These are phyloP conservation scores for Fusarium sp. DNA, from an alignment of 2,329 filamentous ascomycete genomes.

Conservation along the genomic window DNA sequence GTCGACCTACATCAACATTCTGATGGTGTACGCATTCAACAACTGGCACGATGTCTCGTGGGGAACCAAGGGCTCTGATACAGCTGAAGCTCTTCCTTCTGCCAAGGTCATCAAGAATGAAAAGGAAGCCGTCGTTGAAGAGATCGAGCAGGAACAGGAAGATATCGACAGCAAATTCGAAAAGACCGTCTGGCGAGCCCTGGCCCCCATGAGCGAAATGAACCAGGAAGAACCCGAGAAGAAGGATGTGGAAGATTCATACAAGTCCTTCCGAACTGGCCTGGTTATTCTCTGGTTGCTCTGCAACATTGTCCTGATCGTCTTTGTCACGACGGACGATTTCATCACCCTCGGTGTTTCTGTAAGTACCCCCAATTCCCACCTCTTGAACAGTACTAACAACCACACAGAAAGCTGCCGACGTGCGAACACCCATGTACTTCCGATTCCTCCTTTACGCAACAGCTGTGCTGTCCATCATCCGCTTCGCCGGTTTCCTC, in stretches of 20 bases:
- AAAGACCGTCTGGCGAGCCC: conserved; percentile 40
- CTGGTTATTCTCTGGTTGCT: conserved; percentile 41
- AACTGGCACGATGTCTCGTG: conserved; percentile 43
- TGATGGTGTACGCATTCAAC: conserved; percentile 44
- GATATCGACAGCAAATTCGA: conserved; percentile 43
- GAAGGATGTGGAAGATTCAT: conserved; percentile 40
- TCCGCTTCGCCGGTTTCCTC: conserved; percentile 41
- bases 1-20: conserved; percentile 44
- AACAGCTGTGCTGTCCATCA: conserved; percentile 38
- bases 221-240: conserved; percentile 31
- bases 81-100: conserved; percentile 35
- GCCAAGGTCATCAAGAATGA: conserved; percentile 36
- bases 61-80: conserved; percentile 41
- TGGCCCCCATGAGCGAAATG: conserved; percentile 39
- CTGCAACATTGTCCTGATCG: conserved; percentile 41
- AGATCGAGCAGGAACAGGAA: conserved; percentile 40
- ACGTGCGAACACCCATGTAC: conserved; percentile 35
- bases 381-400: conserved; percentile 14
- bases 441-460: conserved; percentile 40
- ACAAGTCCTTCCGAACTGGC: conserved; percentile 42
- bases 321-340: conserved; percentile 40
- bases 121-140: conserved; percentile 39
- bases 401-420: conserved; percentile 24
- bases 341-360: conserved; percentile 36
- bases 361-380: conserved; percentile 8